phyloP scores from a whole-genome alignment of 108 stramenopile species.

The Fistulifera solaris region DNA sequence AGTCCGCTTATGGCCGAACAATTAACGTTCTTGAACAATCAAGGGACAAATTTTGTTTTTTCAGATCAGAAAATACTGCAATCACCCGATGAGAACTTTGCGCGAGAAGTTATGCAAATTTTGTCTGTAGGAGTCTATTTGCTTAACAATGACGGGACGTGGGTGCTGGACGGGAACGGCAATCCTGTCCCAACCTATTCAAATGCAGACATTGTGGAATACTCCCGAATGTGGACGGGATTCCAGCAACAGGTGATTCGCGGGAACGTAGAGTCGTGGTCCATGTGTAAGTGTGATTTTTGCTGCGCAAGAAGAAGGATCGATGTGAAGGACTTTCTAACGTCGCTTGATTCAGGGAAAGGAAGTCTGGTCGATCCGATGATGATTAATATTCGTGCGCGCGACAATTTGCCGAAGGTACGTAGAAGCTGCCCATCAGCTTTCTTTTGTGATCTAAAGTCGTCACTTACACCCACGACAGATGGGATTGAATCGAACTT shows the following conservation, averaged over 20 bases:
- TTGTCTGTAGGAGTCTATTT: constrained; percentile 38
- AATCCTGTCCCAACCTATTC: constrained; percentile 28
- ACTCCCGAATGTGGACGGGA: constrained; percentile 37
- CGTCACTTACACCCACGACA: constrained; percentile 12
- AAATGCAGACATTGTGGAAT: constrained; percentile 10
- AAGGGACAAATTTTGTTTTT: background rate
- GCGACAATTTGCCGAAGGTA: constrained; percentile 11
- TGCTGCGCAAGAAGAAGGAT: too few relatives aligned
- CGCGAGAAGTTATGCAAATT: constrained; percentile 48
- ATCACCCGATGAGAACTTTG: constrained; percentile 24
- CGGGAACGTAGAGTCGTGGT: constrained; percentile 21
- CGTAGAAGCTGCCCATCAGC: too few relatives aligned
- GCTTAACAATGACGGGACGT: constrained; percentile 41
- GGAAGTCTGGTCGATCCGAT: constrained; percentile 7
- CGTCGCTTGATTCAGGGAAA: too few relatives aligned
- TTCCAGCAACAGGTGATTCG: constrained; percentile 19
- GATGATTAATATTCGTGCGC: background rate
- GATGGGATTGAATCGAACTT: constrained; percentile 33
- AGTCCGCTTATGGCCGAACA: constrained; percentile 59
- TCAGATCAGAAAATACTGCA: too few relatives aligned
- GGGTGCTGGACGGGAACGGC: constrained; percentile 21
- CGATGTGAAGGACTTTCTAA: too few relatives aligned
- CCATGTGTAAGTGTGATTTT: too few relatives aligned
- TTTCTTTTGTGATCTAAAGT: too few relatives aligned
- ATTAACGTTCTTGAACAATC: constrained; percentile 36